Percentiles rank a stretch among this genome's conserved stretches.
Conservation (phyloP, 2,329 filamentous ascomycete species). For the Biscogniauxia marginata region DNA sequence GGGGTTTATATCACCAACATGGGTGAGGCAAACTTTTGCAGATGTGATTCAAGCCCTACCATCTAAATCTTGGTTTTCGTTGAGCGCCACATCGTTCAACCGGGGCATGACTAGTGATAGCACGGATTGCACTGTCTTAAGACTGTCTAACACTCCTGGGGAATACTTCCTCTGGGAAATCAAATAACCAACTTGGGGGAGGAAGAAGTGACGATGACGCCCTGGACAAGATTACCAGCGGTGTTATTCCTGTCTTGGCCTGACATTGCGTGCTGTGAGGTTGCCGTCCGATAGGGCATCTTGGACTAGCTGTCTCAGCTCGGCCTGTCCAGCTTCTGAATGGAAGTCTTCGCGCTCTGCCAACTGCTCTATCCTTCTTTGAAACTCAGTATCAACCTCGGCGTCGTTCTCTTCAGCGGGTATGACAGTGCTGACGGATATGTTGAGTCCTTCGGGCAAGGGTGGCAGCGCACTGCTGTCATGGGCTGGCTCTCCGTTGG, state of each 20-base stretch:
- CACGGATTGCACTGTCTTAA: constrained; percentile 54
- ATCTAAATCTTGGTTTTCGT: constrained; percentile 53
- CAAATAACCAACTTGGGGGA: too few species aligned
- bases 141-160: constrained; percentile 45
- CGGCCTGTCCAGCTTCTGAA: constrained; percentile 73
- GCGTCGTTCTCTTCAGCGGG: constrained; percentile 58
- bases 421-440: constrained; percentile 75
- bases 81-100: constrained; percentile 52
- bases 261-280: constrained; percentile 62
- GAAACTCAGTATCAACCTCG: constrained; percentile 78
- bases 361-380: constrained; percentile 82
- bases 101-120: constrained; percentile 43
- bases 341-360: constrained; percentile 82
- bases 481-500: constrained; percentile 29
- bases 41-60: constrained; percentile 43
- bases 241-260: constrained; percentile 60
- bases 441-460: constrained; percentile 71
- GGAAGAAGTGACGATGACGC: too few species aligned
- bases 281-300: constrained; percentile 73
- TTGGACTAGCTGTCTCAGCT: constrained; percentile 74
- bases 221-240: too few species aligned
- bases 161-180: constrained; percentile 64
- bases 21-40: constrained; percentile 50
- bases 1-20: constrained; percentile 55
- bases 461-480: constrained; percentile 49